Base-by-base conservation (phyloP, 768 basidiomycete genomes). In the Neoboletus subvelutipes region DNA sequence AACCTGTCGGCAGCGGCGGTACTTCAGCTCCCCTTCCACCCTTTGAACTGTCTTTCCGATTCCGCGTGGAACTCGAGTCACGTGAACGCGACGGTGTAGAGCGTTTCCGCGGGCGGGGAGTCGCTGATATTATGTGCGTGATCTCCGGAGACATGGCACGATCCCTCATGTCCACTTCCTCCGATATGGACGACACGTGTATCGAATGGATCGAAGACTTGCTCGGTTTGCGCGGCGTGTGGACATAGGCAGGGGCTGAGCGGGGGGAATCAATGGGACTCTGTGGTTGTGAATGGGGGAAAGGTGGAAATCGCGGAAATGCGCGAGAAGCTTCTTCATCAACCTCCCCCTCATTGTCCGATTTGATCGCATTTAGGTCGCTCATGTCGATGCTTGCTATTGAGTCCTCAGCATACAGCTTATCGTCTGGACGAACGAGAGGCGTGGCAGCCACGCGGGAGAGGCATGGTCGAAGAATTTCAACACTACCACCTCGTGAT, bases 81-180 rank as follows among this genome's bases (percentile, higher is more conserved):
- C 67, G 71, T 45, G 72, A 61, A 24, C 58, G 64, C 0, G 67
- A 60, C 3, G 59, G 52, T 11, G 56, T 51, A 0, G 71, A 65
- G 7, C 63, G 61, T 28, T 69, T 71, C 22, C 71, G 70, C 12
- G 71, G 74, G 15, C 75, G 73, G 0, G 75, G 76, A 4, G 76
- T 78, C 13, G 61, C 63, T 4, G 75, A 73, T 34, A 79, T 69
- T 22, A 79, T 78, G 8, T 75, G 64, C 7, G 64, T 57, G 54
- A 80, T 71, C 46, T 80, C 78, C 1, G 78, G 78, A 40, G 71
- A 73, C 46, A 57, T 47, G 36, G 73, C 65, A 39, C 71, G 61
- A 37, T 31, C 42, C 43, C 56, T 47, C 40, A 52, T 42, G 1
- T 49, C 33, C 45, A 42, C 17, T 22, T 51, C 57, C 49, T 61